Conservation (phyloP, 1,284 basidiomycete species). For the Trichosporon sp. region DNA sequence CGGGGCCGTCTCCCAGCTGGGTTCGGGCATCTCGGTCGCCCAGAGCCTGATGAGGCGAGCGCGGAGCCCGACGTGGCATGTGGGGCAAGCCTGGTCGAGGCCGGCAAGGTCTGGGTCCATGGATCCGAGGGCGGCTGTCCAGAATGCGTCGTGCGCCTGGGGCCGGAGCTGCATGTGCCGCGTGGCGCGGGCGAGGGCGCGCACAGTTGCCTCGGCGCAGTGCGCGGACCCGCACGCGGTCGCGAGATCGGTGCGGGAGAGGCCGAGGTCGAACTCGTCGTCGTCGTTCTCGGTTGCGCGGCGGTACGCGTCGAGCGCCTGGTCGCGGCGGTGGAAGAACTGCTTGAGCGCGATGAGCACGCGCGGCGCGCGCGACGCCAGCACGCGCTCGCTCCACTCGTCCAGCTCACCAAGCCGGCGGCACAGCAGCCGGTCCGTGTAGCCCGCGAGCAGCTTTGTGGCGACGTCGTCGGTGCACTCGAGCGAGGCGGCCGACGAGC, state of each 20-base stretch:
- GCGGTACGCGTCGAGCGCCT: not conserved
- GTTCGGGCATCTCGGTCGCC: conserved; percentile 1
- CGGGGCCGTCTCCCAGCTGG: not conserved
- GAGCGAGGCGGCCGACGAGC: not conserved
- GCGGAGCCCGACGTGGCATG: not conserved
- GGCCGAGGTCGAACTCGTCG: not conserved
- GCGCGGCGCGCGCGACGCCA: not conserved
- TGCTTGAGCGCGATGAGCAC: conserved; percentile 1
- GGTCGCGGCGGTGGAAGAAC: conserved; percentile 6
- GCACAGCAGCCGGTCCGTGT: not conserved
- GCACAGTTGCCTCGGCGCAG: not conserved
- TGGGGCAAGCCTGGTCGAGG: not conserved
- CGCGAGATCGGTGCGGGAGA: not conserved
- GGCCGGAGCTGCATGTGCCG: not conserved
- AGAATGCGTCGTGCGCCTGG: not conserved
- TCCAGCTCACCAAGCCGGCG: conserved; percentile 2
- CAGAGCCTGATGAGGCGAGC: not conserved
- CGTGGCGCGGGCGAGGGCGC: not conserved
- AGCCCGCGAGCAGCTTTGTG: not conserved
- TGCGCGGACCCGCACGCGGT: not conserved
- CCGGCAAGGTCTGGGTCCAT: not conserved
- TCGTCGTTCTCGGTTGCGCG: not conserved
- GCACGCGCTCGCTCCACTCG: conserved; percentile 1
- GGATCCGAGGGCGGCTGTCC: not conserved
- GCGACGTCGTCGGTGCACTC: not conserved